phyloP scores from a whole-genome alignment of 2,329 filamentous ascomycete species.

The Sporothrix mexicana region DNA sequence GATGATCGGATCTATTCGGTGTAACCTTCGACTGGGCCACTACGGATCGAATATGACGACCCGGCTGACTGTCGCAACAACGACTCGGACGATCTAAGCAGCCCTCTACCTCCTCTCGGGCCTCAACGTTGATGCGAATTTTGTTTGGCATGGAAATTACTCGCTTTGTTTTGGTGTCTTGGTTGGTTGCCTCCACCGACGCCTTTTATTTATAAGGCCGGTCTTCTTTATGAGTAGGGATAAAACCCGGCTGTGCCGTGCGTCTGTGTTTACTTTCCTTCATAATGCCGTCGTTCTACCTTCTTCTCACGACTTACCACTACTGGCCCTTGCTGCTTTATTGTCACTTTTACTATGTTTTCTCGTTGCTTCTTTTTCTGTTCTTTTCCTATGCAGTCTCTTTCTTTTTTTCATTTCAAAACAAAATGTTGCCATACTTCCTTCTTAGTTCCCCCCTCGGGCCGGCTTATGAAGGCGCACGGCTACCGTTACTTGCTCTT shows the following conservation, averaged over 20 bases:
- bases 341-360: not conserved
- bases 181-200: not conserved
- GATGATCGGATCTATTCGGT: too few relatives aligned
- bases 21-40: not conserved
- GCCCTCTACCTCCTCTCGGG: too few relatives aligned
- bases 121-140: not conserved
- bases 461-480: conserved; percentile 10
- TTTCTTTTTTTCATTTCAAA: not conserved
- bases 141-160: not conserved
- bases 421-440: conserved; percentile 5
- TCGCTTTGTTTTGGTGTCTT: not conserved
- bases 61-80: too few relatives aligned
- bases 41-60: not conserved
- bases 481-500: not conserved
- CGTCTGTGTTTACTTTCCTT: not conserved
- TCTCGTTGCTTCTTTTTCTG: not conserved
- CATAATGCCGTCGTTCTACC: not conserved
- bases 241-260: conserved; percentile 1
- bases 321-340: not conserved
- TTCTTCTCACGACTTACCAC: not conserved
- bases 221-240: conserved; percentile 22
- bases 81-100: too few relatives aligned
- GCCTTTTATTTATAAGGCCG: not conserved
- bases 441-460: not conserved
- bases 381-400: not conserved